Evolutionary conservation across 2,329 filamentous ascomycete genomes (phyloP).

Genomic region (Leptographium flavum): DNA sequence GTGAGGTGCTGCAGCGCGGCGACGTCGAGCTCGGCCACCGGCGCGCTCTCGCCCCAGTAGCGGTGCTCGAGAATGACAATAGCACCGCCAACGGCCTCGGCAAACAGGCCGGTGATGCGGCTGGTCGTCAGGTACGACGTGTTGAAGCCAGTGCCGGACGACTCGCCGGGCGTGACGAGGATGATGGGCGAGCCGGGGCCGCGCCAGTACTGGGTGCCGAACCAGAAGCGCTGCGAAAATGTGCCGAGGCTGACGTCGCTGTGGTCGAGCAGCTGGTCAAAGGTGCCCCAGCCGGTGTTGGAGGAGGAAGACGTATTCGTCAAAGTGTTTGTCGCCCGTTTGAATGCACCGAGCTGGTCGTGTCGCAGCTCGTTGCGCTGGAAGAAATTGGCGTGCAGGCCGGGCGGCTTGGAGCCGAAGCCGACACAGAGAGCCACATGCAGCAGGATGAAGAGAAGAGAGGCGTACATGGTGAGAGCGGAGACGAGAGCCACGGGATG

Average conservation of each 20-base stretch:
- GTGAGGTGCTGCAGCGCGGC: conserved; percentile 24
- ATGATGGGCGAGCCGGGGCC: conserved; percentile 25
- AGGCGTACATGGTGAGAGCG: too few relatives aligned
- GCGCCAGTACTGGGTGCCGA: conserved; percentile 21
- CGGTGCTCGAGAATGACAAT: conserved; percentile 27
- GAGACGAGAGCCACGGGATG: too few relatives aligned
- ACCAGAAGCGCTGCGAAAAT: conserved; percentile 27
- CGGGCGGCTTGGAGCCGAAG: background rate
- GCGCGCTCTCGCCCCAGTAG: conserved; percentile 27
- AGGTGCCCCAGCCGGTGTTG: conserved; percentile 13
- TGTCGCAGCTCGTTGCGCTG: too few relatives aligned
- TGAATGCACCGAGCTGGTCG: too few relatives aligned
- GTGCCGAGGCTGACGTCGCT: conserved; percentile 22
- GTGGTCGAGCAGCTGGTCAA: conserved; percentile 28
- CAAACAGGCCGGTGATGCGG: conserved; percentile 39
- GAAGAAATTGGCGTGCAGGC: background rate
- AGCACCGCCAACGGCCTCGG: conserved; percentile 23
- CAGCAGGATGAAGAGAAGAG: background rate
- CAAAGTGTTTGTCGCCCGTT: background rate
- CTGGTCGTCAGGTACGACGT: conserved; percentile 20
- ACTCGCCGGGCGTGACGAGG: conserved; percentile 25
- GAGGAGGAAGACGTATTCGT: background rate
- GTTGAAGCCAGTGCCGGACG: conserved; percentile 11
- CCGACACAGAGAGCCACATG: background rate
- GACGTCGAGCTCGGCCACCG: conserved; percentile 19